phyloP scores from a whole-genome alignment of 371 early-diverging fungal species.

The Blakeslea trispora region DNA sequence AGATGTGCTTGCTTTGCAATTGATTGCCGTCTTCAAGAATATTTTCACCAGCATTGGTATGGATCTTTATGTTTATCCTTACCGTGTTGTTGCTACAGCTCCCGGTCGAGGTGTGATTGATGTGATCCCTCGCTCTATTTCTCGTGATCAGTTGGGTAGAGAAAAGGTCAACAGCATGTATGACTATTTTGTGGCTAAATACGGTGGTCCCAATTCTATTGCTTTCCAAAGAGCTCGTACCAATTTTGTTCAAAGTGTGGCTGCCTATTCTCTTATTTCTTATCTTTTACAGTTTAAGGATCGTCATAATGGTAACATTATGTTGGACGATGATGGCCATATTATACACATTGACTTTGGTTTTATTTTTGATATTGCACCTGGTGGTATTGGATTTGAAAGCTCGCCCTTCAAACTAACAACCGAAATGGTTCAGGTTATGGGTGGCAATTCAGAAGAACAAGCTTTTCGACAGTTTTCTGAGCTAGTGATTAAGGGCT shows the following conservation, averaged over 20 bases:
- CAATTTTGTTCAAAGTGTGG: conserved; percentile 95
- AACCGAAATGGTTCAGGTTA: conserved; percentile 95
- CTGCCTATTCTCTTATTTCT: conserved; percentile 97
- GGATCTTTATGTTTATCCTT: conserved; percentile 97
- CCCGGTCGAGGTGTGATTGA: conserved; percentile 99
- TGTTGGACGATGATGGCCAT: conserved; percentile 97
- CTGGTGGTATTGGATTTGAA: conserved; percentile 98
- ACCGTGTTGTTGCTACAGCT: conserved; percentile 97
- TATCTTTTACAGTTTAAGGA: conserved; percentile 98
- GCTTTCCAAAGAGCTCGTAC: conserved; percentile 90
- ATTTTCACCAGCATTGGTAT: conserved; percentile 91
- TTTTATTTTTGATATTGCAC: conserved; percentile 98
- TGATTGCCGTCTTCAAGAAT: conserved; percentile 98
- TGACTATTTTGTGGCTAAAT: conserved; percentile 95
- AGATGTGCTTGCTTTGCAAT: conserved; percentile 97
- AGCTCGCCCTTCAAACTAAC: conserved; percentile 98
- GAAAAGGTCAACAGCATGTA: conserved; percentile 97
- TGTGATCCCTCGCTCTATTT: conserved; percentile 97
- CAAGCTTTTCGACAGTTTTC: conserved; percentile 87
- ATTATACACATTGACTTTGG: conserved; percentile 99
- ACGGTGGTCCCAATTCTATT: conserved; percentile 91
- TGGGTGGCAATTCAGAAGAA: conserved; percentile 87
- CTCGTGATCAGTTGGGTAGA: conserved; percentile 97
- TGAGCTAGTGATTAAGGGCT: conserved; percentile 93
- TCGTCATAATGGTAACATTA: conserved; percentile 99